Percentiles rank a stretch among this genome's conserved stretches.
phyloP scores from a whole-genome alignment of 306 rosid genomes.

The Acacia crassicarpa region DNA sequence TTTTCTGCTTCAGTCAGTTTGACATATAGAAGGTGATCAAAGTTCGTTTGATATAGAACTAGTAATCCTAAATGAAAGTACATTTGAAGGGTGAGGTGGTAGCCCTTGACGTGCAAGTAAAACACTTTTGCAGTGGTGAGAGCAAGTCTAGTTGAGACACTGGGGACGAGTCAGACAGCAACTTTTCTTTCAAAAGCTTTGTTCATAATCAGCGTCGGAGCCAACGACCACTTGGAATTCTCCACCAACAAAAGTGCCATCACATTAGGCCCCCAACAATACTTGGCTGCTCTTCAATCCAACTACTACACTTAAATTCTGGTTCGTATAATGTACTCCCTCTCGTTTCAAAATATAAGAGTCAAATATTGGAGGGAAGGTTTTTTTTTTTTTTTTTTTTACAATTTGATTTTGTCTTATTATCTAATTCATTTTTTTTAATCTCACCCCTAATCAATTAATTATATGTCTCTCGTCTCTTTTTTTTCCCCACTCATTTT shows the following conservation, averaged over 20 bases:
- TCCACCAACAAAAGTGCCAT: neutral
- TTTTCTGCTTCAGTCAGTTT: neutral
- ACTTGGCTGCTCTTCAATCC: slow-evolving; percentile 8
- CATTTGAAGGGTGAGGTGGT: slow-evolving; percentile 34
- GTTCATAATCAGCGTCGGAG: slow-evolving; percentile 50
- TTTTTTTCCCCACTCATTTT: no score
- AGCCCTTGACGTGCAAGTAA: slow-evolving; percentile 38
- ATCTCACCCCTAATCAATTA: no score
- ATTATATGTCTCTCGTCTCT: no score
- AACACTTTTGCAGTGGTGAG: slow-evolving; percentile 46
- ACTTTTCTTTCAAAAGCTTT: slow-evolving; percentile 34
- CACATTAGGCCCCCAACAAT: neutral
- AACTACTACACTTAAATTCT: slow-evolving; percentile 26
- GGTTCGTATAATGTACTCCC: slow-evolving; percentile 18
- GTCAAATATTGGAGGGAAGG: no score
- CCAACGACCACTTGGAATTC: slow-evolving; percentile 50
- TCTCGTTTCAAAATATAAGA: no score
- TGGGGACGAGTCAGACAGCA: slow-evolving; percentile 23
- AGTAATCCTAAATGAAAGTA: neutral
- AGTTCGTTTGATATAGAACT: no score
- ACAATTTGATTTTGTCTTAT: no score
- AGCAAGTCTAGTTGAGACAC: slow-evolving; percentile 15
- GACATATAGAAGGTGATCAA: no score
- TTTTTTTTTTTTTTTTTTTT: no score
- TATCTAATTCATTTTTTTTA: no score